Evolutionary conservation across 345 rosid species (phyloP).

Genomic region (Chamaenerion angustifolium): DNA sequence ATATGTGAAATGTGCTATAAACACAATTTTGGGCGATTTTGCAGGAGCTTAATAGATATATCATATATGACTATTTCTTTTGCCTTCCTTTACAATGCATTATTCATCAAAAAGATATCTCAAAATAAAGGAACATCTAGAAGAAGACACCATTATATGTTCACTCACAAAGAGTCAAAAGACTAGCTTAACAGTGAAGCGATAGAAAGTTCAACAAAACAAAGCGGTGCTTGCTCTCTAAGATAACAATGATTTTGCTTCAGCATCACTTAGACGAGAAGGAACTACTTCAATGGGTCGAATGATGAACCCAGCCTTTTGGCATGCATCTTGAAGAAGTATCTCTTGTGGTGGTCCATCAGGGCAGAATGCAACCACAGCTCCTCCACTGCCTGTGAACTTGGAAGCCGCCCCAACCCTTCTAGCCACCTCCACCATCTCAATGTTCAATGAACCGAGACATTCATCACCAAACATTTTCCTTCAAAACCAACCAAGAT

Average conservation of each 20-base stretch:
- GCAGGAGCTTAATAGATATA: no score
- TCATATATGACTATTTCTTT: no score
- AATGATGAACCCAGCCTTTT: constrained; percentile 48
- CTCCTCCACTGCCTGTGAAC: constrained; percentile 96
- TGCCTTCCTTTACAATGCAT: no score
- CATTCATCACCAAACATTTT: constrained; percentile 76
- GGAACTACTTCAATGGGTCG: constrained; percentile 48
- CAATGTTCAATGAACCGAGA: constrained; percentile 57
- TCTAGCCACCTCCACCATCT: constrained; percentile 84
- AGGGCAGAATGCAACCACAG: constrained; percentile 78
- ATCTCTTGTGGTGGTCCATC: constrained; percentile 45
- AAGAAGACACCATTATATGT: no score
- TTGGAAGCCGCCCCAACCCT: constrained; percentile 69
- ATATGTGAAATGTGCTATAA: no score
- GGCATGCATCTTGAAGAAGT: constrained; percentile 60
- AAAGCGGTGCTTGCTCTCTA: background rate
- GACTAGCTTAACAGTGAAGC: no score
- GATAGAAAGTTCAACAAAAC: no score
- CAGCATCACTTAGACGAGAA: constrained; percentile 30
- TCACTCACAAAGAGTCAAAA: no score
- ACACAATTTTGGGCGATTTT: no score
- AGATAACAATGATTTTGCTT: constrained; percentile 21
- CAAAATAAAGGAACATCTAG: no score
- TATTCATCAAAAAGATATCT: no score
- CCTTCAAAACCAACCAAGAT: constrained; percentile 18